Evolutionary conservation across 1,284 basidiomycete genomes (phyloP).

Genomic region (Cutaneotrichosporon cavernicola): DNA sequence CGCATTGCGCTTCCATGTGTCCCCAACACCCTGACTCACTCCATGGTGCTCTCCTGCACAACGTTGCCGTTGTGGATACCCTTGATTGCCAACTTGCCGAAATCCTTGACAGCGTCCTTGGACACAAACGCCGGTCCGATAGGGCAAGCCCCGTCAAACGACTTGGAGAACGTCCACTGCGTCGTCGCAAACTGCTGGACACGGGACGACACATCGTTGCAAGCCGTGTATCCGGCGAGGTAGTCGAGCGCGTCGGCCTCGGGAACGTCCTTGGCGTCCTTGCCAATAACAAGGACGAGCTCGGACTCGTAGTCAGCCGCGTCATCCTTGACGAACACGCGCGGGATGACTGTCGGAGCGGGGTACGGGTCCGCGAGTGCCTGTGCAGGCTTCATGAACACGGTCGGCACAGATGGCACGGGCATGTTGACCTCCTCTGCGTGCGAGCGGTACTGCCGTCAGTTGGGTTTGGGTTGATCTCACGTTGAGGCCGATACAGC

Average conservation of each 20-base stretch:
- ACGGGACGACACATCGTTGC: constrained; percentile 53
- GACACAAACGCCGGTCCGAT: constrained; percentile 52
- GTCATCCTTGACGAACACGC: constrained; percentile 62
- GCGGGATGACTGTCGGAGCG: constrained; percentile 40
- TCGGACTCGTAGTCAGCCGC: constrained; percentile 87
- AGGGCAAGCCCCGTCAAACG: constrained; percentile 55
- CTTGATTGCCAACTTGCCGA: constrained; percentile 38
- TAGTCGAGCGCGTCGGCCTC: constrained; percentile 77
- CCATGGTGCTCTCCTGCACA: constrained; percentile 47
- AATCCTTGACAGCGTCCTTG: constrained; percentile 28
- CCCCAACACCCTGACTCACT: constrained; percentile 33
- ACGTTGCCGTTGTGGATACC: constrained; percentile 46
- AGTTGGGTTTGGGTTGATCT: constrained; percentile 21
- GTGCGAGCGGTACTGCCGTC: constrained; percentile 49
- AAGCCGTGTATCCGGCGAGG: constrained; percentile 62
- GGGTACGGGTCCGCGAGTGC: constrained; percentile 44
- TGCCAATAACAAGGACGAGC: constrained; percentile 79
- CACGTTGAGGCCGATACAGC: constrained; percentile 51
- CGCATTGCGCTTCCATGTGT: too few relatives aligned
- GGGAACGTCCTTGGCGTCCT: constrained; percentile 71
- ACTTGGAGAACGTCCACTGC: constrained; percentile 52
- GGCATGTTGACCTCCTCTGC: constrained; percentile 47
- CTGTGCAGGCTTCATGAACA: constrained; percentile 47
- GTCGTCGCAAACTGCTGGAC: constrained; percentile 42
- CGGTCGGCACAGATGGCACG: constrained; percentile 40